Percentiles rank a stretch among this genome's conserved stretches.
phyloP scores from a whole-genome alignment of 495 filamentous ascomycete species.

The Apodospora peruviana region DNA sequence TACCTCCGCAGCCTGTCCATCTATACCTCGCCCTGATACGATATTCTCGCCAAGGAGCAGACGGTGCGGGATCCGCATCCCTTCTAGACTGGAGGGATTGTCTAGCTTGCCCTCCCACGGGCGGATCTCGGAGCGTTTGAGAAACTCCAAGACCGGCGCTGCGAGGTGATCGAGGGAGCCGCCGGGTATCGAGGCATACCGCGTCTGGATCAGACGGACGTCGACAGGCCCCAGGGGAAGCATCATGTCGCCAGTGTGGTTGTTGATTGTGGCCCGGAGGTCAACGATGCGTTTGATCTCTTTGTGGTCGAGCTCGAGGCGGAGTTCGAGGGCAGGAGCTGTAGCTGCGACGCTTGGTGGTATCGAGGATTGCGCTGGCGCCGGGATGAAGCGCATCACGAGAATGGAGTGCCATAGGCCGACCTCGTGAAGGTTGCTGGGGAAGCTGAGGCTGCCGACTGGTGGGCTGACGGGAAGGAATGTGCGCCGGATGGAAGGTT shows the following conservation, averaged over 20 bases:
- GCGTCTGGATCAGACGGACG: constrained; percentile 33
- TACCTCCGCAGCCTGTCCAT: neutral
- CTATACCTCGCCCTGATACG: neutral
- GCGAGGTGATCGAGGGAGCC: constrained; percentile 10
- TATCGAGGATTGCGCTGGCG: constrained; percentile 3
- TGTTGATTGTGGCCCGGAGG: constrained; percentile 17
- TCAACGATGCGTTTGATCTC: constrained; percentile 16
- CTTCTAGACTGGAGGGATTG: constrained; percentile 28
- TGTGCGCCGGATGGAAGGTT: constrained; percentile 11
- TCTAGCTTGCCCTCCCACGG: constrained; percentile 27
- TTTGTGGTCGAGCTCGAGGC: constrained; percentile 22
- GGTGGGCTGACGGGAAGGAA: constrained; percentile 21
- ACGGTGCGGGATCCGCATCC: constrained; percentile 30
- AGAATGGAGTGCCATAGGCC: constrained; percentile 19
- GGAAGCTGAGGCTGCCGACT: constrained; percentile 13
- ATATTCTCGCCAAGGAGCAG: constrained; percentile 8
- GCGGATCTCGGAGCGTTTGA: constrained; percentile 30
- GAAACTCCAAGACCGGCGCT: constrained; percentile 28
- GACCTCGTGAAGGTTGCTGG: constrained; percentile 13
- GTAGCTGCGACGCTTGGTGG: constrained; percentile 1
- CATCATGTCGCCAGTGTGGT: constrained; percentile 20
- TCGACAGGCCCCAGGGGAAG: constrained; percentile 34
- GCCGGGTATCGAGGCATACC: constrained; percentile 20
- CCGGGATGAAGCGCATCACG: constrained; percentile 24
- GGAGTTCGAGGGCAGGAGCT: constrained; percentile 33